Conservation (phyloP, 2,329 filamentous ascomycete genomes). For the Helminthosporium solani region DNA sequence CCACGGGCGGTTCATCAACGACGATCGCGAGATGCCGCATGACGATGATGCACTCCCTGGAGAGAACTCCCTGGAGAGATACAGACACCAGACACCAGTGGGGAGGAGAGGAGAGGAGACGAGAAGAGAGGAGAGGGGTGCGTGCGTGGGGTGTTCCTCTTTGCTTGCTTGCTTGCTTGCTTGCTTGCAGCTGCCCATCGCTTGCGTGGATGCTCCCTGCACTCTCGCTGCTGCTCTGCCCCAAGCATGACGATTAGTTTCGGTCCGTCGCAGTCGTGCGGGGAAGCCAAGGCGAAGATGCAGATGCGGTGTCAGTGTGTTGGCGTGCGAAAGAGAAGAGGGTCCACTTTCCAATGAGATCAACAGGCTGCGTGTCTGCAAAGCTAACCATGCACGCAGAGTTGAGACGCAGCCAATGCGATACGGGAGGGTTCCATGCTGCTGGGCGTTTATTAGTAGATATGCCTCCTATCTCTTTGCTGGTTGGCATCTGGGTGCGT, state of each 20-base stretch:
- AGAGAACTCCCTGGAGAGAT: too few relatives aligned
- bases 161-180: neutral
- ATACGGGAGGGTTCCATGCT: neutral
- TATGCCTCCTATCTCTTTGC: too few relatives aligned
- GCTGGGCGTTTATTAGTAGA: too few relatives aligned
- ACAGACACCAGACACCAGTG: too few relatives aligned
- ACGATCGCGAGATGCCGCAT: constrained; percentile 2
- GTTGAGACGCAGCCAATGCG: neutral
- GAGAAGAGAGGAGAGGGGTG: neutral
- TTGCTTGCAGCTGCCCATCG: neutral
- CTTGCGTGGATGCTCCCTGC: constrained; percentile 1
- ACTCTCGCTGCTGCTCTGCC: neutral
- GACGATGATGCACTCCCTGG: neutral
- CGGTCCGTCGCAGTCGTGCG: neutral
- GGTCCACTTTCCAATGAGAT: neutral
- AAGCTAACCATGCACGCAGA: neutral
- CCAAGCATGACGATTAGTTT: constrained; percentile 1
- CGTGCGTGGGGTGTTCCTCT: neutral
- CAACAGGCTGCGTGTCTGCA: neutral
- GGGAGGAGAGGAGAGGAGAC: too few relatives aligned
- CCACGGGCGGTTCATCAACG: neutral
- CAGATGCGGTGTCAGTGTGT: neutral
- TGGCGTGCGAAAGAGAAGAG: too few relatives aligned
- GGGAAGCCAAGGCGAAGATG: constrained; percentile 1
- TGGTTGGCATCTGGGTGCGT: too few relatives aligned